Evolutionary conservation across 441 rosid species (phyloP).

Genomic region (Pelargonium citronellum): DNA sequence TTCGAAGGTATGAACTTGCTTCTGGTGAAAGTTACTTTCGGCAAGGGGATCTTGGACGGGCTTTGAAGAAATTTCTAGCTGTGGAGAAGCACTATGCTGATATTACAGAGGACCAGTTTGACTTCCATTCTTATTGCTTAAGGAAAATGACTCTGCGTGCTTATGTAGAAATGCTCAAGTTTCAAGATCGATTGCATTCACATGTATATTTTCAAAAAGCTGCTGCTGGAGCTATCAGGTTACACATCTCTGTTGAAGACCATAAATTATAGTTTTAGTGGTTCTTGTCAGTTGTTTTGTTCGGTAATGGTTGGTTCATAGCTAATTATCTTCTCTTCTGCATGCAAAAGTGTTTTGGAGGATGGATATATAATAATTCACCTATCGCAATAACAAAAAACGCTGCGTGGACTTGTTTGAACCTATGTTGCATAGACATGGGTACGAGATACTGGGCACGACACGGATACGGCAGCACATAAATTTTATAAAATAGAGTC

Average conservation of each 20-base stretch:
- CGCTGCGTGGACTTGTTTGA: too few species aligned
- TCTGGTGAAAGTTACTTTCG: constrained; percentile 98
- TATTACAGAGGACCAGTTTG: constrained; percentile 97
- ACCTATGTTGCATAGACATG: too few species aligned
- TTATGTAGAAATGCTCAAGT: constrained; percentile 96
- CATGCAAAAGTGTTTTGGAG: not conserved
- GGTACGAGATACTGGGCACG: too few species aligned
- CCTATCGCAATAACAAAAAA: too few species aligned
- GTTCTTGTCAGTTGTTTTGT: not conserved
- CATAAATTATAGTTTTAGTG: constrained; percentile 4
- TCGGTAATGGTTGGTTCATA: not conserved
- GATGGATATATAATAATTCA: too few species aligned
- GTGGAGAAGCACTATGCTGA: constrained; percentile 99
- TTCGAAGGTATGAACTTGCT: constrained; percentile 94
- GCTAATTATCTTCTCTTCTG: constrained; percentile 2
- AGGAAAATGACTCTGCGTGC: constrained; percentile 97
- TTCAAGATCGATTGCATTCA: constrained; percentile 94
- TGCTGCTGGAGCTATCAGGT: constrained; percentile 96
- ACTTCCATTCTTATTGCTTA: constrained; percentile 97
- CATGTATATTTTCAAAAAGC: constrained; percentile 94
- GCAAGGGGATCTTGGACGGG: constrained; percentile 94
- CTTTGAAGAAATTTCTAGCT: constrained; percentile 85
- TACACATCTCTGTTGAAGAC: constrained; percentile 20
- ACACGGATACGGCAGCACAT: too few species aligned
- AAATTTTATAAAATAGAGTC: too few species aligned